These are phyloP conservation scores for Leishmania turanica DNA, from an alignment of 208 protist genomes.

Conservation along the genomic window DNA sequence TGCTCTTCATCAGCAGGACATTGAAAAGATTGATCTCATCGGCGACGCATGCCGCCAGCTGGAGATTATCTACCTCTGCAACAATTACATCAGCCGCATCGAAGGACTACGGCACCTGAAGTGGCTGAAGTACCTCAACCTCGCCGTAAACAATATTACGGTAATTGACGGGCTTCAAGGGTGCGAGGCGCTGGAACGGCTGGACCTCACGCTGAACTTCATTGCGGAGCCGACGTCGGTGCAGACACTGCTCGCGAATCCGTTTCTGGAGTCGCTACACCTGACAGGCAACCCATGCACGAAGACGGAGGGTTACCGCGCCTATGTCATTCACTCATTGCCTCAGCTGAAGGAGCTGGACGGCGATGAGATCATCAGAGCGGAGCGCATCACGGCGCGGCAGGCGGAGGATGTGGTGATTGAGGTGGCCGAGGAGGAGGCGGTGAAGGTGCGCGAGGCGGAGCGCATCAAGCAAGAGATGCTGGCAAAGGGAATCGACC, in stretches of 20 bases:
- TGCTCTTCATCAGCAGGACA: slow-evolving; percentile 96
- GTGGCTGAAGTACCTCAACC: slow-evolving; percentile 97
- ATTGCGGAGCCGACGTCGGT: slow-evolving; percentile 90
- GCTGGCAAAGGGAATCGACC: slow-evolving; percentile 68
- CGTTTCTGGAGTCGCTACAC: slow-evolving; percentile 88
- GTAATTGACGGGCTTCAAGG: slow-evolving; percentile 93
- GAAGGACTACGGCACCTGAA: slow-evolving; percentile 96
- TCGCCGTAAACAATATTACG: slow-evolving; percentile 97
- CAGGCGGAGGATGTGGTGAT: slow-evolving; percentile 73
- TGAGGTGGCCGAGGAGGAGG: slow-evolving; percentile 48
- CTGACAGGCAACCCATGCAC: slow-evolving; percentile 96
- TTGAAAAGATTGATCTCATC: slow-evolving; percentile 93
- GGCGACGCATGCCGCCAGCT: slow-evolving; percentile 89
- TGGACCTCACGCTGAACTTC: slow-evolving; percentile 98
- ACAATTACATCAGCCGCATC: slow-evolving; percentile 96
- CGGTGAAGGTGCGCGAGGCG: slow-evolving; percentile 52
- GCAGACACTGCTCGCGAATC: slow-evolving; percentile 77
- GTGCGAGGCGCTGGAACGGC: slow-evolving; percentile 94
- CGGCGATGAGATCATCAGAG: slow-evolving; percentile 79
- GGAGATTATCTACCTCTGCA: slow-evolving; percentile 96
- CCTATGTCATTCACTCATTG: slow-evolving; percentile 91
- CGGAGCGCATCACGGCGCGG: slow-evolving; percentile 91
- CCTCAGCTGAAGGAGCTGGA: slow-evolving; percentile 94
- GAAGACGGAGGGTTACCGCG: slow-evolving; percentile 87
- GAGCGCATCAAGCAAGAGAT: slow-evolving; percentile 80